phyloP scores from a whole-genome alignment of 1,284 basidiomycete genomes.

The Trichosporon coremiiforme region DNA sequence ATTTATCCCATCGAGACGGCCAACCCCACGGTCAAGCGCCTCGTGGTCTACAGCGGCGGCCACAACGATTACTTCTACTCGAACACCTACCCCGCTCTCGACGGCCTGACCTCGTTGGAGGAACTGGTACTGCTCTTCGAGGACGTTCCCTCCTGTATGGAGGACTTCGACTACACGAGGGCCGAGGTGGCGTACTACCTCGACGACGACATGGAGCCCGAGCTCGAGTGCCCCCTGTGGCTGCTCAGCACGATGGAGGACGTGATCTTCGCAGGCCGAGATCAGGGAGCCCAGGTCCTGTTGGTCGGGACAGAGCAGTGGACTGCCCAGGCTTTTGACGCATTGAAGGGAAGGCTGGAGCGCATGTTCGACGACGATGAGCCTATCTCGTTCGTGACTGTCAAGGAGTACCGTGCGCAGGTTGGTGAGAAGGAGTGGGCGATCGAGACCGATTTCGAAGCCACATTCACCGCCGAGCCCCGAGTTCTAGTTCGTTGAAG shows the following conservation, averaged over 20 bases:
- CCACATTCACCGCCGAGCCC: too few species aligned
- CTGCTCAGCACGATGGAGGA: background rate
- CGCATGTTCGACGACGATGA: too few species aligned
- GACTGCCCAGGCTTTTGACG: background rate
- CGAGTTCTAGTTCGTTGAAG: too few species aligned
- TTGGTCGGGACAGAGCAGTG: background rate
- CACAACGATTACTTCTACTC: background rate
- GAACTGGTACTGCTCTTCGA: background rate
- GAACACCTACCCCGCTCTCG: background rate
- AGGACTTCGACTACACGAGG: background rate
- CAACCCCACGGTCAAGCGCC: background rate
- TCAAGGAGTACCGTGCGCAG: too few species aligned
- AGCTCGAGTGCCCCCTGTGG: background rate
- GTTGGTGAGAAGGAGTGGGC: too few species aligned
- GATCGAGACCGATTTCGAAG: too few species aligned
- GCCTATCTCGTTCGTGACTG: too few species aligned
- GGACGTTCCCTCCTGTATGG: background rate
- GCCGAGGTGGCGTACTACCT: background rate
- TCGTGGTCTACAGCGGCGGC: background rate
- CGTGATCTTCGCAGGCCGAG: background rate
- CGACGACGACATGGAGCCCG: background rate
- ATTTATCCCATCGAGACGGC: background rate
- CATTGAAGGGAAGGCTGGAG: too few species aligned
- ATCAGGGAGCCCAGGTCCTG: background rate
- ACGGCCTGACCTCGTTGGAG: background rate